phyloP scores from a whole-genome alignment of 1,284 basidiomycete genomes.

The Stygiomarasmius scandens region DNA sequence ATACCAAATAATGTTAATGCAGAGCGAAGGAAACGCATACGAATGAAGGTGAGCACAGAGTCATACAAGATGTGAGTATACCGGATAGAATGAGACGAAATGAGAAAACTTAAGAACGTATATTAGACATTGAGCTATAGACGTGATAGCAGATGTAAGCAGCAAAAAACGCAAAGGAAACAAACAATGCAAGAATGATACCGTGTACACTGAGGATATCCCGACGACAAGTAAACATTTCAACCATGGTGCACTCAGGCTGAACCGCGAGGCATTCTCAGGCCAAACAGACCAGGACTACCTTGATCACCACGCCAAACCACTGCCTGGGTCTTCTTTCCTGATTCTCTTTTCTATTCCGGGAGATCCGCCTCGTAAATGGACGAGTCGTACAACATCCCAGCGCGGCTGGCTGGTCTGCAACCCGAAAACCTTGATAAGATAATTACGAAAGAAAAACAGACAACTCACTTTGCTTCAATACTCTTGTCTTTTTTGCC shows the following conservation, averaged over 20 bases:
- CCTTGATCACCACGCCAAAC: no score
- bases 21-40: background rate
- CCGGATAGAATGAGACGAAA: background rate
- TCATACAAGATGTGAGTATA: background rate
- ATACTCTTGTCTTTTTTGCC: no score
- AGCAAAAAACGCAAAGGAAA: background rate
- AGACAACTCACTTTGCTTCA: no score
- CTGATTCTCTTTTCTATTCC: no score
- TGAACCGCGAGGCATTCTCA: conserved; percentile 53
- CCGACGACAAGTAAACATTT: background rate
- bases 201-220: background rate
- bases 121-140: background rate
- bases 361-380: no score
- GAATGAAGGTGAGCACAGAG: background rate
- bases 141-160: background rate
- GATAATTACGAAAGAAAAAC: no score
- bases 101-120: background rate
- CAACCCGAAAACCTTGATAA: no score
- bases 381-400: no score
- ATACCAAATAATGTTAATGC: background rate
- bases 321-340: no score
- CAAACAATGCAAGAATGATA: background rate
- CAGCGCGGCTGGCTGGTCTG: no score
- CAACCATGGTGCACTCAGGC: background rate
- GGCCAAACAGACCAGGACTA: conserved; percentile 68